Evolutionary conservation across 179 eudicot genomes (phyloP).

Genomic region (Amaranthus tricolor): DNA sequence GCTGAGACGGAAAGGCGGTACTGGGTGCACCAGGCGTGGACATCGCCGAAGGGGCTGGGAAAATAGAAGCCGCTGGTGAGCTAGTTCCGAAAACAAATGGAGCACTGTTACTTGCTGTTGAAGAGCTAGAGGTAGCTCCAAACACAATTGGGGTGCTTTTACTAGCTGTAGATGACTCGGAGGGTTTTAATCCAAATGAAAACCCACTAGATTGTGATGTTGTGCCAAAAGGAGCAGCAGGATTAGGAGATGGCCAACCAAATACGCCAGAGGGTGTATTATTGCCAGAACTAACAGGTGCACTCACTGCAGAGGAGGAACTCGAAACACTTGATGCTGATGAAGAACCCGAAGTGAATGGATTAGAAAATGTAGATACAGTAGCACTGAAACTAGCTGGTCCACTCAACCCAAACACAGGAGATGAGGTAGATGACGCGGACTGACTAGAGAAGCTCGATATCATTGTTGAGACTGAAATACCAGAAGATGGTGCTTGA

Average conservation of each 20-base stretch:
- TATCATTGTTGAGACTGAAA: conserved; percentile 29
- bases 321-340: conserved; percentile 27
- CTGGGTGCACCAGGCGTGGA: conserved; percentile 29
- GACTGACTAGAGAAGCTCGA: conserved; percentile 33
- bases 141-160: conserved; percentile 17
- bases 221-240: conserved; percentile 23
- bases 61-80: conserved; percentile 19
- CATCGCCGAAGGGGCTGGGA: conserved; percentile 15
- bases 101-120: conserved; percentile 14
- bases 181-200: conserved; percentile 27
- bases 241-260: conserved; percentile 17
- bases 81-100: conserved; percentile 24
- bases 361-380: conserved; percentile 30
- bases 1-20: conserved; percentile 30
- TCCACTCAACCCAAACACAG: conserved; percentile 32
- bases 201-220: conserved; percentile 18
- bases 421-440: conserved; percentile 35
- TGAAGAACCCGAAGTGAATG: conserved; percentile 31
- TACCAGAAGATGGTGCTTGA: conserved; percentile 26
- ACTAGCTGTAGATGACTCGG: conserved; percentile 12
- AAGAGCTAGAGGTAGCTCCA: conserved; percentile 19
- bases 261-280: conserved; percentile 18
- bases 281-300: conserved; percentile 28
- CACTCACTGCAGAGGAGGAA: conserved; percentile 34
- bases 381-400: conserved; percentile 31